Percentiles rank a stretch among this genome's conserved stretches.
These are phyloP conservation scores for Spathaspora sp. DNA, from an alignment of 805 yeast species.

Conservation along the genomic window DNA sequence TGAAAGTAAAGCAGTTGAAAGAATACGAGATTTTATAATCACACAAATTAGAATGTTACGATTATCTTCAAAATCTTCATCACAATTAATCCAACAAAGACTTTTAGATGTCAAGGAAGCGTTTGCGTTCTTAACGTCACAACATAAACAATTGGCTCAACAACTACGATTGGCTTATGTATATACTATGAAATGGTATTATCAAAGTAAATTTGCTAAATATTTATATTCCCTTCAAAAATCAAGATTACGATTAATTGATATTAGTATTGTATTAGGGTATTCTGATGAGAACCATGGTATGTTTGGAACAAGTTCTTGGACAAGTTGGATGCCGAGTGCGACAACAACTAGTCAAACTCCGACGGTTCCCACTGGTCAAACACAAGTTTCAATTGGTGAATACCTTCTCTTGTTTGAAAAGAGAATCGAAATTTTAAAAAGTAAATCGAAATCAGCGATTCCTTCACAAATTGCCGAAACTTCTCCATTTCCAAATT, in stretches of 20 bases:
- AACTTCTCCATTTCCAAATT: slow-evolving; percentile 57
- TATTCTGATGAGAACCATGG: slow-evolving; percentile 15
- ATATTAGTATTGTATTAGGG: slow-evolving; percentile 55
- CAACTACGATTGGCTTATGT: slow-evolving; percentile 79
- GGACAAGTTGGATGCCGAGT: slow-evolving; percentile 22
- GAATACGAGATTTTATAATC: slow-evolving; percentile 69
- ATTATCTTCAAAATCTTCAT: slow-evolving; percentile 48
- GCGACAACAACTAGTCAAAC: slow-evolving; percentile 10
- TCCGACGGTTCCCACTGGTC: too few species aligned
- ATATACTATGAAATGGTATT: slow-evolving; percentile 93
- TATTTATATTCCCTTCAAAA: slow-evolving; percentile 71
- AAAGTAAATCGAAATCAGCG: slow-evolving; percentile 47
- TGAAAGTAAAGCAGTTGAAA: slow-evolving; percentile 62
- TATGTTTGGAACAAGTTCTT: slow-evolving; percentile 16
- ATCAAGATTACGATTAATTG: slow-evolving; percentile 53
- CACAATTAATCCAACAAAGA: slow-evolving; percentile 70
- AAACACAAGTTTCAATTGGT: slow-evolving; percentile 9
- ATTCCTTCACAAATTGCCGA: slow-evolving; percentile 86
- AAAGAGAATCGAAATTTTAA: slow-evolving; percentile 56
- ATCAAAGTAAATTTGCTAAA: slow-evolving; percentile 70
- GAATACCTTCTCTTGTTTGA: slow-evolving; percentile 56
- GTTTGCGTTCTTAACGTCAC: slow-evolving; percentile 50
- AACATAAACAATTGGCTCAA: slow-evolving; percentile 59
- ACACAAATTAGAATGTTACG: slow-evolving; percentile 65
- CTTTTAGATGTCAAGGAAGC: slow-evolving; percentile 62